Percentiles rank a stretch among this genome's conserved stretches.
These are phyloP conservation scores for Hypoxylon sp. DNA, from an alignment of 2,329 filamentous ascomycete species.

Conservation along the genomic window DNA sequence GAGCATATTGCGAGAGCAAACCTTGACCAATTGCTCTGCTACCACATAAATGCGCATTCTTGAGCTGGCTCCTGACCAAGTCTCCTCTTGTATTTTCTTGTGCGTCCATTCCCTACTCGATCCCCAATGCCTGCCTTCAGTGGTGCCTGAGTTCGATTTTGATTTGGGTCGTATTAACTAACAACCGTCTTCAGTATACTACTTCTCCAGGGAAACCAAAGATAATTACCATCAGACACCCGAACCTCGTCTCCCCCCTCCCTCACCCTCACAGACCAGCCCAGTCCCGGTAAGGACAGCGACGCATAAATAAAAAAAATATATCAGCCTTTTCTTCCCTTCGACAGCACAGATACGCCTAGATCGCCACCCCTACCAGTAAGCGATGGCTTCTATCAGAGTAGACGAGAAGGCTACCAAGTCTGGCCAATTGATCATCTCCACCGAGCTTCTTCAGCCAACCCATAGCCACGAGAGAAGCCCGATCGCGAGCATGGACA, in stretches of 20 bases:
- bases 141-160: background rate
- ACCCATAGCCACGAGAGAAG: constrained; percentile 33
- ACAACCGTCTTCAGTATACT: constrained; percentile 5
- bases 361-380: background rate
- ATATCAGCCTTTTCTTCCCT: constrained; percentile 22
- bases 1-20: background rate
- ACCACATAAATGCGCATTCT: background rate
- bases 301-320: too few species aligned
- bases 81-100: constrained; percentile 10
- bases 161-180: background rate
- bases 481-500: constrained; percentile 41
- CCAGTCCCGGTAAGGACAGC: constrained; percentile 1
- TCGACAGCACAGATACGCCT: background rate
- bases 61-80: constrained; percentile 6
- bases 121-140: background rate
- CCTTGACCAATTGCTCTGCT: background rate
- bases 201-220: background rate
- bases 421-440: constrained; percentile 32
- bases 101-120: constrained; percentile 22
- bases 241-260: background rate
- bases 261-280: background rate
- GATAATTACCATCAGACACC: background rate
- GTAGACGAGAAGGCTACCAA: constrained; percentile 28
- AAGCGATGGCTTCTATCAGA: constrained; percentile 31
- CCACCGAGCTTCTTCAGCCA: constrained; percentile 31